A percentile compares a stretch with the other conserved stretches of the same genome.
Conservation (phyloP, 495 filamentous ascomycete genomes). For the Cercophora samala region DNA sequence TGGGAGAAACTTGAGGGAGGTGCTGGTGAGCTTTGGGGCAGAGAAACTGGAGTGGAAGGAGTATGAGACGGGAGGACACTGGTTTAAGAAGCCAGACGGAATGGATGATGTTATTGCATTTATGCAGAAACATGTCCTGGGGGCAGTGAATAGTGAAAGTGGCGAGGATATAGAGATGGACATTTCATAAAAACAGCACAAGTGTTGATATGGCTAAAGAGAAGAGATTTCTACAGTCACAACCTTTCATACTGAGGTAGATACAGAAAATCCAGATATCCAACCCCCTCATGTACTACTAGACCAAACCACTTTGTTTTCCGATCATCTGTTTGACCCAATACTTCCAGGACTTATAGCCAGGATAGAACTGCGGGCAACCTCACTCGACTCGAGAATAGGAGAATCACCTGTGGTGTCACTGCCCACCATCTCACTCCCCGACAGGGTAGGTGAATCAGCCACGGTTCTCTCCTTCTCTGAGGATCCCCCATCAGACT, state of each 20-base stretch:
- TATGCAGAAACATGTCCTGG: conserved; percentile 24
- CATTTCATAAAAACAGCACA: background rate
- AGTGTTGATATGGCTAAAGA: too few species aligned
- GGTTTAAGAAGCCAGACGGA: conserved; percentile 51
- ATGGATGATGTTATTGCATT: conserved; percentile 52
- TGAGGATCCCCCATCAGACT: background rate
- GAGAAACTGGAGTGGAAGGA: conserved; percentile 46
- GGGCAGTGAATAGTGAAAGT: background rate
- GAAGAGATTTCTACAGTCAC: too few species aligned
- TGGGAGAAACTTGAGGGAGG: conserved; percentile 42
- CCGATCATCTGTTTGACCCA: background rate
- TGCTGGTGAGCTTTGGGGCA: conserved; percentile 40
- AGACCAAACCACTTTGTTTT: background rate
- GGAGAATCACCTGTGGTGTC: background rate
- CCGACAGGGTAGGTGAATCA: background rate
- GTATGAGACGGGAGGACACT: conserved; percentile 56
- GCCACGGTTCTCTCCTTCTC: background rate
- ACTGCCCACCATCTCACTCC: background rate
- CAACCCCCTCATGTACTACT: too few species aligned
- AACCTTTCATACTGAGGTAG: background rate
- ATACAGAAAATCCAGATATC: background rate
- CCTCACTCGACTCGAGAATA: background rate
- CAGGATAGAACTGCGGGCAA: background rate
- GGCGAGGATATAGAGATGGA: background rate
- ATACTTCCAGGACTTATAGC: background rate